phyloP scores from a whole-genome alignment of 495 filamentous ascomycete species.

The Aspergillus conjunctus region DNA sequence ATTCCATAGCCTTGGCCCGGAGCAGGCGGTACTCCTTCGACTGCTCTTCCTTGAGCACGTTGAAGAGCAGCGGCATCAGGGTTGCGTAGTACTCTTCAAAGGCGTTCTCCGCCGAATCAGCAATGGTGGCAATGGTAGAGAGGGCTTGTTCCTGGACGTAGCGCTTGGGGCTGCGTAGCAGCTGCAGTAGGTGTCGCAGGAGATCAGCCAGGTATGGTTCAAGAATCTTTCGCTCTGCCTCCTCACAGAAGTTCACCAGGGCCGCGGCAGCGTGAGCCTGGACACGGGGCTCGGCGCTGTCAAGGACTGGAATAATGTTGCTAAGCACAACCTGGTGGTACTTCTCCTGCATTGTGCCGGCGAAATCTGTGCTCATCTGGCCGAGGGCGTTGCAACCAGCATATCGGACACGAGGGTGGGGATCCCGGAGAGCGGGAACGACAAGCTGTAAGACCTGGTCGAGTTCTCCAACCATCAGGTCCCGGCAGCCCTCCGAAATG shows the following conservation, averaged over 20 bases:
- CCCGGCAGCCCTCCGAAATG: slow-evolving; percentile 96
- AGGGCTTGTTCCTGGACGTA: slow-evolving; percentile 98
- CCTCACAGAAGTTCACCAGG: slow-evolving; percentile 98
- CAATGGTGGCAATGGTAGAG: slow-evolving; percentile 97
- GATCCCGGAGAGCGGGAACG: slow-evolving; percentile 85
- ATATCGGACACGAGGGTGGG: slow-evolving; percentile 94
- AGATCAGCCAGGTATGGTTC: slow-evolving; percentile 94
- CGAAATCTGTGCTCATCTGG: slow-evolving; percentile 99
- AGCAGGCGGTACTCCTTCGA: slow-evolving; percentile 90
- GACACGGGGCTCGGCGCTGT: slow-evolving; percentile 87
- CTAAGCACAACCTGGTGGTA: slow-evolving; percentile 83
- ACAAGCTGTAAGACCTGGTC: slow-evolving; percentile 93
- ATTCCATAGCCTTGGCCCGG: slow-evolving; percentile 98
- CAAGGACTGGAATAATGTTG: slow-evolving; percentile 89
- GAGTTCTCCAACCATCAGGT: slow-evolving; percentile 92
- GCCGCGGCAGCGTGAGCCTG: slow-evolving; percentile 97
- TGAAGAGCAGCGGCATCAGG: slow-evolving; percentile 92
- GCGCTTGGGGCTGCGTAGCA: slow-evolving; percentile 86
- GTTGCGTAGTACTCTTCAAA: slow-evolving; percentile 96
- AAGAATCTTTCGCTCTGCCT: slow-evolving; percentile 88
- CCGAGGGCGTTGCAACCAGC: slow-evolving; percentile 98
- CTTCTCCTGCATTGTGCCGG: slow-evolving; percentile 96
- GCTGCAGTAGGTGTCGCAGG: slow-evolving; percentile 74
- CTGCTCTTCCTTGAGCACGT: slow-evolving; percentile 82
- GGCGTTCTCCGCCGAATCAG: slow-evolving; percentile 92